phyloP scores from a whole-genome alignment of 305 asterid species.

The Solanum hybrid region DNA sequence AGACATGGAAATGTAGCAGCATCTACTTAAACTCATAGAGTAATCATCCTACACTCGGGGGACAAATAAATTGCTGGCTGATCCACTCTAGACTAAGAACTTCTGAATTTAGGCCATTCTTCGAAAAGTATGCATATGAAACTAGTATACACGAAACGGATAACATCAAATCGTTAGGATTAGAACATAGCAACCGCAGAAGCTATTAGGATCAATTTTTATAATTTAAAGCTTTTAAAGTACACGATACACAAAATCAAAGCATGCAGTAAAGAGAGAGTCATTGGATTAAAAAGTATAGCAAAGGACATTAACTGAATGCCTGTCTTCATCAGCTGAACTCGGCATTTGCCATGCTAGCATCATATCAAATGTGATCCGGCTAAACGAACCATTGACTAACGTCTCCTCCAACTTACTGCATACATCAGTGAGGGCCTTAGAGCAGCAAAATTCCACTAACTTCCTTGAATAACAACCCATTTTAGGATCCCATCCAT shows the following conservation, averaged over 20 bases:
- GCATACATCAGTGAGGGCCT: slow-evolving; percentile 46
- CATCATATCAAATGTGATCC: slow-evolving; percentile 86
- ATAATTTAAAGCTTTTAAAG: not conserved
- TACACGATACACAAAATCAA: not conserved
- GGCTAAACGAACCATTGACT: slow-evolving; percentile 49
- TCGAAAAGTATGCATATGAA: no score
- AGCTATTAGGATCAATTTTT: not conserved
- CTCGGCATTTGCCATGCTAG: slow-evolving; percentile 80
- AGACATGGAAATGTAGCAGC: no score
- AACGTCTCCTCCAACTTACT: slow-evolving; percentile 39
- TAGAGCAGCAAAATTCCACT: slow-evolving; percentile 61
- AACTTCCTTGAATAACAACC: slow-evolving; percentile 50
- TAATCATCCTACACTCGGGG: no score
- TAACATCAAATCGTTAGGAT: not conserved
- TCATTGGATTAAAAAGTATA: not conserved
- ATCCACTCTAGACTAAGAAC: no score
- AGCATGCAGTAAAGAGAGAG: not conserved
- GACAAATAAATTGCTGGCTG: no score
- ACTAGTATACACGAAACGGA: not conserved
- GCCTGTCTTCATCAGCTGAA: slow-evolving; percentile 44
- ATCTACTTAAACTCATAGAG: no score
- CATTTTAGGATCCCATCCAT: slow-evolving; percentile 38
- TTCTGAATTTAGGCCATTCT: no score
- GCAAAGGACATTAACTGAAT: slow-evolving; percentile 15
- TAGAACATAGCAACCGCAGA: not conserved